These are phyloP conservation scores for Verruconis gallopava DNA, from an alignment of 2,329 filamentous ascomycete genomes.

Conservation along the genomic window DNA sequence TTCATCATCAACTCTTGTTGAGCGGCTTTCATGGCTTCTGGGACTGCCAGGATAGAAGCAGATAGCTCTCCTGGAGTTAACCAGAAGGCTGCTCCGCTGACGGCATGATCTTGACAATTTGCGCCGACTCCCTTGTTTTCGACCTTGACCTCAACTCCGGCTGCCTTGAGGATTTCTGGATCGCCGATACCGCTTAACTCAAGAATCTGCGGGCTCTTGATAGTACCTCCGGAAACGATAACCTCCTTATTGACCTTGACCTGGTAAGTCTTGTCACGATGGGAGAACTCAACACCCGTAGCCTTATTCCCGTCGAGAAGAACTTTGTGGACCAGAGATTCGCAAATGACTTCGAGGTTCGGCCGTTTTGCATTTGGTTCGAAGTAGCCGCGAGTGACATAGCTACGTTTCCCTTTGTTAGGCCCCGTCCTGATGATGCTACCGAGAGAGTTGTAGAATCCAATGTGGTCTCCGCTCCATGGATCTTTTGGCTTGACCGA, in stretches of 20 bases:
- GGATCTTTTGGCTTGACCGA: slow-evolving; percentile 22
- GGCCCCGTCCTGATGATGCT: slow-evolving; percentile 16
- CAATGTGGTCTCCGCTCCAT: slow-evolving; percentile 24
- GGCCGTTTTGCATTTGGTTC: slow-evolving; percentile 23
- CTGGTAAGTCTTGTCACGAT: slow-evolving; percentile 20
- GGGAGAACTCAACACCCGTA: slow-evolving; percentile 31
- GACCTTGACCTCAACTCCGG: slow-evolving; percentile 4
- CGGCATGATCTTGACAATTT: slow-evolving; percentile 2
- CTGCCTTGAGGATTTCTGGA: slow-evolving; percentile 22
- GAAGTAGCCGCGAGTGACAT: slow-evolving; percentile 25
- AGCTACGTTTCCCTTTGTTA: slow-evolving; percentile 22
- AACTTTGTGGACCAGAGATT: slow-evolving; percentile 35
- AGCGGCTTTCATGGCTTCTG: slow-evolving; percentile 3
- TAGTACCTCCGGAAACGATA: slow-evolving; percentile 41
- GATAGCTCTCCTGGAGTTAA: not conserved
- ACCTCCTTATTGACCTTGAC: slow-evolving; percentile 23
- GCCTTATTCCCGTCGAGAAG: slow-evolving; percentile 28
- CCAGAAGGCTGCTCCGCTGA: not conserved
- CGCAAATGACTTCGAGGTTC: slow-evolving; percentile 36
- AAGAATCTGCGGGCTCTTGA: slow-evolving; percentile 52
- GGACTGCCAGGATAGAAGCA: not conserved
- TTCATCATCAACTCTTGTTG: not conserved
- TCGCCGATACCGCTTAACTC: slow-evolving; percentile 54
- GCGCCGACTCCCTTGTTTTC: slow-evolving; percentile 1
- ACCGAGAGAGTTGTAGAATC: slow-evolving; percentile 21